Base-by-base conservation (phyloP, 2,329 filamentous ascomycete species). In the Cladosporium sphaerospermum region DNA sequence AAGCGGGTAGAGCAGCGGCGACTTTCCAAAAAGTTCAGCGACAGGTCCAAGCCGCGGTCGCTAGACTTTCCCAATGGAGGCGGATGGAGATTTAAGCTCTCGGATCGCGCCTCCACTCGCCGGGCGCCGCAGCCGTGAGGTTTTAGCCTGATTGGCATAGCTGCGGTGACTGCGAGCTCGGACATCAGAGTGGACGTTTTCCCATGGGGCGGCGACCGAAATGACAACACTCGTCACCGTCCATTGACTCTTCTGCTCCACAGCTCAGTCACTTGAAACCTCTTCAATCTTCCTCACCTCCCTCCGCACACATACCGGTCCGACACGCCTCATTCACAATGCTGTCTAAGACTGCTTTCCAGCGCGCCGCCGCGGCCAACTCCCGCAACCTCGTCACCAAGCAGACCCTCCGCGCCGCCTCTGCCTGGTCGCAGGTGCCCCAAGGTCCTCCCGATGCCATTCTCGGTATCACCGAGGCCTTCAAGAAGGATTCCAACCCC, bases 401-500 rank as follows among this genome's bases (percentile, higher is more conserved):
- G 54, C 64, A 67, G 48, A 75, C 75, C 62, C 70, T 76, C 59
- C 77, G 81, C 68, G 81, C 84, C 64, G 84, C 82, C 63, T 96
- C 90, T 57, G 88, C 87, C 62, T 97, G 92, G 91, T 83, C 88
- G 68, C 86, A 88, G 67, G 89, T 97, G 53, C 86, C 89, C 62
- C 89, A 96, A 76, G 92, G 92, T 60, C 92, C 92, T 81, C 91
- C 92, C 69, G 90, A 83, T 56, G 87, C 87, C 68, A 91, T 67
- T 52, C 56, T 90, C 55, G 86, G 88, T 72, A 90, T 99, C 76
- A 97, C 93, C 59, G 93, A 99, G 78, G 93, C 93, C 57, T 99
- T 93, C 87, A 99, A 97, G 82, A 91, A 91, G 74, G 93, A 99
- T 73, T 54, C 54, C 23, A 47, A 53, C 54, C 52, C 52, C 59